Conservation (phyloP, 2,329 filamentous ascomycete genomes). For the Sporothrix pseudoabietina region DNA sequence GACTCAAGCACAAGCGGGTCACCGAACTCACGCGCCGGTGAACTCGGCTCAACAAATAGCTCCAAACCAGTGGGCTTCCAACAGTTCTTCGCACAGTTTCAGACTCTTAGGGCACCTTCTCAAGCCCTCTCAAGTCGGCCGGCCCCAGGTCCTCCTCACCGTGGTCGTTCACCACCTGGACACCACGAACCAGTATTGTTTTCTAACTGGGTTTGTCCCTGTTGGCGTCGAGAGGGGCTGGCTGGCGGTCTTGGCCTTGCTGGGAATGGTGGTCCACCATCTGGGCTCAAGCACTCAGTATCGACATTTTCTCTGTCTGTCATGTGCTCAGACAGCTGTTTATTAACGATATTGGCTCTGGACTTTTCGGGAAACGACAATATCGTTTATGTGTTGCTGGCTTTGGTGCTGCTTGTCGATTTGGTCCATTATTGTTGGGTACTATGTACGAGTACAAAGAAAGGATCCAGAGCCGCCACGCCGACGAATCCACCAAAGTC, state of each 20-base stretch:
- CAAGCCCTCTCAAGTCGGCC: neutral
- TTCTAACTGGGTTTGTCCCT: neutral
- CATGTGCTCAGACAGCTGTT: too few species aligned
- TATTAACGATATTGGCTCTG: neutral
- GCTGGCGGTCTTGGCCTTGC: neutral
- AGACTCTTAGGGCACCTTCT: neutral
- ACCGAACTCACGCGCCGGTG: constrained; percentile 8
- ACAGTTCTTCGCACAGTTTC: neutral
- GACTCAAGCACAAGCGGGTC: constrained; percentile 10
- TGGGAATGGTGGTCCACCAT: neutral
- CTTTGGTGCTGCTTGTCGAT: neutral
- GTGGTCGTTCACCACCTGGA: neutral
- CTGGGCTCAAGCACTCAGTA: neutral
- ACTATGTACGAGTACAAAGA: neutral
- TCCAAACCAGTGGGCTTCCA: constrained; percentile 4
- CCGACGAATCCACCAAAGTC: neutral
- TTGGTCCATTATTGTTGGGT: neutral
- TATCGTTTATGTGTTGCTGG: neutral
- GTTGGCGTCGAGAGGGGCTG: neutral
- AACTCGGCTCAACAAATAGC: constrained; percentile 23
- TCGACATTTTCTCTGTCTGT: neutral
- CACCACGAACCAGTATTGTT: neutral
- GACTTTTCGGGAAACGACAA: neutral
- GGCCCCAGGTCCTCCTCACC: neutral
- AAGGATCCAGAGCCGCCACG: neutral